Base-by-base conservation (phyloP, 192 early-diverging fungal genomes). In the Pilobolus umbonatus region DNA sequence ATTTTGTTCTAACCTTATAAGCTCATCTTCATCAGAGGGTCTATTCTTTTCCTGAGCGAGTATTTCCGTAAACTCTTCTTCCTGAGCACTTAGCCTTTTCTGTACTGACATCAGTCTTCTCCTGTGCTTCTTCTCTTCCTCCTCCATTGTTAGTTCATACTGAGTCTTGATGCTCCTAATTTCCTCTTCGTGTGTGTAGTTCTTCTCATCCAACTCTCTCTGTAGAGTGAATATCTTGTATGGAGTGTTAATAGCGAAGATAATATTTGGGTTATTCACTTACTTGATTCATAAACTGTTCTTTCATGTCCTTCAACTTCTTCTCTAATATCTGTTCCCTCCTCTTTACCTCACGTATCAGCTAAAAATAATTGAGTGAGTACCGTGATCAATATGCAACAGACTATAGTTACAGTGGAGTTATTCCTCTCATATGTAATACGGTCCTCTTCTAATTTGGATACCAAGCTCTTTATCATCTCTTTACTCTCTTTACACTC, bases 261-360 rank as follows among this genome's bases (percentile, higher is more conserved):
- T 28, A 29, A 39, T 15, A 25, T 3, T 0, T 55, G 17, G 12
- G 15, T 55, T 40, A 31, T 30, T 26, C 15, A n/a, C 28, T 46
- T 59, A 59, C 57, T 21, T 47, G 31, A 17, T 11, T 31, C 45
- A 46, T 35, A 6, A 46, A 12, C 26, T 32, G 44, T 17, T 59
- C 32, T 46, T 59, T 45, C 1, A 34, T 22, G 31, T 59, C 57
- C 21, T 49, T 45, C 15, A 59, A 39, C 14, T 45, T 45, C 17
- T 47, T 45, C 10, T 59, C 57, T 19, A 59, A 24, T 8, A 47
- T 17, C 9, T 32, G 8, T 47, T 59, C 57, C 24, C 48, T 59
- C 34, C 47, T 25, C 30, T 59, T 59, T 3, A 59, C 57, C 36
- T 59, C 57, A 36, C 45, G 29, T 32, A 59, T n/a, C 15, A 59